Conservation (phyloP, 1,284 basidiomycete genomes). For the Leccinum subrobustum region DNA sequence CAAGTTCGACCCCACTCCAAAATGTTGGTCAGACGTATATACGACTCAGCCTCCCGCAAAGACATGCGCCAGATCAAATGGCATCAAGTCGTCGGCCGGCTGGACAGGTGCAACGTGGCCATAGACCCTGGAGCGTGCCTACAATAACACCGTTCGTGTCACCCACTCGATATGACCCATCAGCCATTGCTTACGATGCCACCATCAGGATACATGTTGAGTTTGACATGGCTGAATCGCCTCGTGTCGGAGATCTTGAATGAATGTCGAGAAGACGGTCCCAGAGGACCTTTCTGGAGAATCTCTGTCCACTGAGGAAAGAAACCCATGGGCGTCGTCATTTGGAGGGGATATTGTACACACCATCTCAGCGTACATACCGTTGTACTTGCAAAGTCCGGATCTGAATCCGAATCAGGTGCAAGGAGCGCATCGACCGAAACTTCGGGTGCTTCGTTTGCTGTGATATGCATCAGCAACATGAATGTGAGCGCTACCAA, state of each 20-base stretch:
- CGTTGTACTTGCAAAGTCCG: constrained; percentile 46
- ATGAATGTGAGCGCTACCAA: not conserved
- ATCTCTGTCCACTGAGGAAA: constrained; percentile 74
- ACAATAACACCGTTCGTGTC: constrained; percentile 10
- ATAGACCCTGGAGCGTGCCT: constrained; percentile 89
- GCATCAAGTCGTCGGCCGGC: constrained; percentile 47
- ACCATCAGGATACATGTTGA: constrained; percentile 96
- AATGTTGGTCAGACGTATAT: constrained; percentile 89
- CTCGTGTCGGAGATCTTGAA: constrained; percentile 67
- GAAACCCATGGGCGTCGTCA: not conserved
- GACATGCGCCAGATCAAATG: constrained; percentile 88
- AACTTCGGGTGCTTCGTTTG: constrained; percentile 87
- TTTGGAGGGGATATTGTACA: not conserved
- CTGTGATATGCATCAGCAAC: constrained; percentile 35
- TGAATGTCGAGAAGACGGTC: constrained; percentile 83
- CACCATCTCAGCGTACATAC: constrained; percentile 39
- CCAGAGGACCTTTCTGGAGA: constrained; percentile 71
- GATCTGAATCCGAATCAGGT: constrained; percentile 40
- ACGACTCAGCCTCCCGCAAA: constrained; percentile 86
- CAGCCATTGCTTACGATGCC: constrained; percentile 69
- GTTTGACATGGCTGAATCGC: constrained; percentile 79
- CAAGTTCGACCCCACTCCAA: constrained; percentile 88
- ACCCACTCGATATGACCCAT: not conserved
- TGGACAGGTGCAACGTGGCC: constrained; percentile 72
- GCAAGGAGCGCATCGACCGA: constrained; percentile 69